A percentile compares a stretch with the other conserved stretches of the same genome.
These are phyloP conservation scores for Blyttiomyces sp. DNA, from an alignment of 371 early-diverging fungal species.

Conservation along the genomic window DNA sequence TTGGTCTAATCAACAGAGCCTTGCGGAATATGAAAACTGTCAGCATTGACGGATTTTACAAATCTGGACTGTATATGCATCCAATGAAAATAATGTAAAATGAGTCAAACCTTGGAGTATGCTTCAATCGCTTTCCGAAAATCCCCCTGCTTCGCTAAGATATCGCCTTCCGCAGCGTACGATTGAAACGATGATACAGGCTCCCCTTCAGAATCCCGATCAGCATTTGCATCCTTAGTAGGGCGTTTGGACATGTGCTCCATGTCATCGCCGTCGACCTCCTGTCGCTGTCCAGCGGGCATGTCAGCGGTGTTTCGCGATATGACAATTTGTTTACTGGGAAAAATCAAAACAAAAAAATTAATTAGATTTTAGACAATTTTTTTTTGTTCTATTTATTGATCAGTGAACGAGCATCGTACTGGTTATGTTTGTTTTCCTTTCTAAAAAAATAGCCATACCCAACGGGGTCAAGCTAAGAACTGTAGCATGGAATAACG, in stretches of 20 bases:
- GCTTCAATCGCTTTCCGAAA: slow-evolving; percentile 43
- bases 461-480: slow-evolving; percentile 49
- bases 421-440: slow-evolving; percentile 27
- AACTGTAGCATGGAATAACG: slow-evolving; percentile 54
- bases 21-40: not conserved
- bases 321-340: no score
- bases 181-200: slow-evolving; percentile 40
- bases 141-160: slow-evolving; percentile 46
- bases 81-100: not conserved
- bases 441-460: slow-evolving; percentile 49
- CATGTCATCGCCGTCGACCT: no score
- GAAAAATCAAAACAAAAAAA: no score
- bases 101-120: slow-evolving; percentile 32
- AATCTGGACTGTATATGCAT: not conserved
- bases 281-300: no score
- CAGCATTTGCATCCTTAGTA: no score
- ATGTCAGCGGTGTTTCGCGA: no score
- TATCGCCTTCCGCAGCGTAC: slow-evolving; percentile 48
- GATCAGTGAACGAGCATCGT: no score
- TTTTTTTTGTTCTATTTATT: no score
- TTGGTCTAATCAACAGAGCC: slow-evolving; percentile 37
- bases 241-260: no score
- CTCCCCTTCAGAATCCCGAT: no score
- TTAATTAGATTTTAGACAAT: no score
- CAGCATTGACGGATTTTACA: no score